These are phyloP conservation scores for Penicillium sp. DNA, from an alignment of 2,329 filamentous ascomycete species.

Conservation along the genomic window DNA sequence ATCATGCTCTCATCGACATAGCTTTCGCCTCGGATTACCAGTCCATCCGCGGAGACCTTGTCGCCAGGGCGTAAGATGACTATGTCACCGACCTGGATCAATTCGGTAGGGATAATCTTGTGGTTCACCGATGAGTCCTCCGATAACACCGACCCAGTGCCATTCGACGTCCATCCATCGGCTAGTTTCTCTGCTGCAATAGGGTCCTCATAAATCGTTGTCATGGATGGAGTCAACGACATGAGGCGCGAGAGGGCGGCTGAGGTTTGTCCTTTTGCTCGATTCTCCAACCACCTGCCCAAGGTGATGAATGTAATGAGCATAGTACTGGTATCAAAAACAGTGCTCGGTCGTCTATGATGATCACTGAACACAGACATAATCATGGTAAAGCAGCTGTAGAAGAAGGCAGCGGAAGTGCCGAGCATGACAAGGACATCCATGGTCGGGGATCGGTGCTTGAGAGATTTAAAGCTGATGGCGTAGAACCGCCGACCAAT, in stretches of 20 bases:
- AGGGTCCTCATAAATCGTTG: conserved; percentile 91
- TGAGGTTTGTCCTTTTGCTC: conserved; percentile 93
- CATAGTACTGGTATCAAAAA: conserved; percentile 98
- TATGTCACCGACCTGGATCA: conserved; percentile 90
- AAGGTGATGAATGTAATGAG: conserved; percentile 92
- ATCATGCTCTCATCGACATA: conserved; percentile 99
- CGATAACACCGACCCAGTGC: conserved; percentile 8
- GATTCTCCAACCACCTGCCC: conserved; percentile 87
- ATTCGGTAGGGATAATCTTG: conserved; percentile 82
- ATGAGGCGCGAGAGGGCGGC: conserved; percentile 90
- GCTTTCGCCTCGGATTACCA: conserved; percentile 81
- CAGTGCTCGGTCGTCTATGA: conserved; percentile 76
- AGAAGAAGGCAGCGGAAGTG: conserved; percentile 94
- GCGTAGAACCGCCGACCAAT: conserved; percentile 92
- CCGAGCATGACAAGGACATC: conserved; percentile 92
- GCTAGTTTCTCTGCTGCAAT: conserved; percentile 89
- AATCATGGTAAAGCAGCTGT: conserved; percentile 82
- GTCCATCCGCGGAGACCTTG: conserved; percentile 92
- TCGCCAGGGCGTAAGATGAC: conserved; percentile 91
- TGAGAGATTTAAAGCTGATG: conserved; percentile 89
- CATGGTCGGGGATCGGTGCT: conserved; percentile 92
- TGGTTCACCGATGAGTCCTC: conserved; percentile 22
- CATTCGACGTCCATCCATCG: conserved; percentile 61
- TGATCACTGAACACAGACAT: conserved; percentile 73
- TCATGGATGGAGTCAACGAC: conserved; percentile 94